These are phyloP conservation scores for Epithele typhae DNA, from an alignment of 768 basidiomycete genomes.

Conservation along the genomic window DNA sequence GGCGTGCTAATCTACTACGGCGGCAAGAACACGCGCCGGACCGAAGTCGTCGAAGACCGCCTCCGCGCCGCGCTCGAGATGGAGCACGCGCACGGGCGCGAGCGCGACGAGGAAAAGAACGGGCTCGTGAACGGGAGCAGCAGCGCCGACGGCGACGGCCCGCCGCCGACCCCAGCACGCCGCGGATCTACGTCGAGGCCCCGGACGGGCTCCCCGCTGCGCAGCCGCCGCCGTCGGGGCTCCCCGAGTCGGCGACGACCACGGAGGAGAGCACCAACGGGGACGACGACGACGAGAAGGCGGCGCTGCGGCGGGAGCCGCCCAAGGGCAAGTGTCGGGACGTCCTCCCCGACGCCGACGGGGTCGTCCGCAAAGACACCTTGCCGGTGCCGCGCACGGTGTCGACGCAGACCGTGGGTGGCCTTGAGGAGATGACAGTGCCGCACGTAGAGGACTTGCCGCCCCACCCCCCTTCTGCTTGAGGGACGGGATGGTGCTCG, in stretches of 20 bases:
- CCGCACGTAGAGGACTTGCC: constrained; percentile 17
- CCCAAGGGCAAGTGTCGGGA: no score
- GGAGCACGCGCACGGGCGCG: constrained; percentile 17
- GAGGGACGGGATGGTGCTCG: no score
- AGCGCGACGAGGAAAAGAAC: background rate
- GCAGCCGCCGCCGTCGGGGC: background rate
- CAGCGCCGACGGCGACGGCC: background rate
- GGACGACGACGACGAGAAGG: background rate
- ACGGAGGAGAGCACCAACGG: background rate
- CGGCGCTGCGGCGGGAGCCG: no score
- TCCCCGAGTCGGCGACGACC: background rate
- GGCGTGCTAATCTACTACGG: constrained; percentile 74
- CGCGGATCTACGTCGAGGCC: background rate
- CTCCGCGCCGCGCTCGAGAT: constrained; percentile 43
- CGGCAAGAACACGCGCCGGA: constrained; percentile 63
- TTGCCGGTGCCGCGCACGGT: no score
- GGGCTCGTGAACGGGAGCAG: background rate
- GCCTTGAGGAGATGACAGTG: constrained; percentile 30
- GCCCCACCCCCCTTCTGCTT: background rate
- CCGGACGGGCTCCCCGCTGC: no score
- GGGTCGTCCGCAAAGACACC: no score
- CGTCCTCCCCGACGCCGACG: no score
- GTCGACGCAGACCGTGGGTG: constrained; percentile 14
- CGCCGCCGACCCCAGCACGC: background rate
- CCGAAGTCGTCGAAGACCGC: constrained; percentile 56